Conservation (phyloP, 352 stramenopile species). For the Halophytophthora polymorphica region DNA sequence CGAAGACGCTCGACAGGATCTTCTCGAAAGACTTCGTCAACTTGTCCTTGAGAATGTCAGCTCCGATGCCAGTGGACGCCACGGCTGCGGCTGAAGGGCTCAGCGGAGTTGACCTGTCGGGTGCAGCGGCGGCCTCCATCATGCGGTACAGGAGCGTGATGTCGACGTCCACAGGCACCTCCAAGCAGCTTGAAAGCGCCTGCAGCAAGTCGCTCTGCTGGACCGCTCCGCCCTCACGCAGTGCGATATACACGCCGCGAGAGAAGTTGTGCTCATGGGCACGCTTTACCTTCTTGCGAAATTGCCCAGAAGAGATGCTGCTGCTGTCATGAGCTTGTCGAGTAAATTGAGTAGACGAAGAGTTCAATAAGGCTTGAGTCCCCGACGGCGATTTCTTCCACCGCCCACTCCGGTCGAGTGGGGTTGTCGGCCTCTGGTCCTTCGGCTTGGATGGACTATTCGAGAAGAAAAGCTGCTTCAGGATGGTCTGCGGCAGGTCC, state of each 20-base stretch:
- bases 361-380: slow-evolving; percentile 15
- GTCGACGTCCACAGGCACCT: slow-evolving; percentile 83
- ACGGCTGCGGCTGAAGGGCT: slow-evolving; percentile 32
- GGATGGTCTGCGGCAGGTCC: slow-evolving; percentile 42
- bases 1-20: slow-evolving; percentile 60
- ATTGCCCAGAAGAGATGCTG: slow-evolving; percentile 43
- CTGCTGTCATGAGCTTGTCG: slow-evolving; percentile 13
- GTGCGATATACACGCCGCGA: slow-evolving; percentile 77
- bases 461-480: slow-evolving; percentile 61
- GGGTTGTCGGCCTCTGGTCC: slow-evolving; percentile 23
- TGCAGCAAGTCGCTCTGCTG: slow-evolving; percentile 86
- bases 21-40: slow-evolving; percentile 71
- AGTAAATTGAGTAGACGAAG: slow-evolving; percentile 2
- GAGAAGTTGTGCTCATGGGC: slow-evolving; percentile 89
- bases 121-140: slow-evolving; percentile 44
- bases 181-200: slow-evolving; percentile 80
- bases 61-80: slow-evolving; percentile 37
- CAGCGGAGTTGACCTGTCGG: slow-evolving; percentile 22
- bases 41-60: slow-evolving; percentile 52
- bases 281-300: slow-evolving; percentile 80
- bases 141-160: slow-evolving; percentile 86
- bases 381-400: slow-evolving; percentile 16
- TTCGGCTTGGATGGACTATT: slow-evolving; percentile 9
- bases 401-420: slow-evolving; percentile 17
- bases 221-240: slow-evolving; percentile 68